phyloP scores from a whole-genome alignment of 768 basidiomycete genomes.

The Rhodotorula graminis region DNA sequence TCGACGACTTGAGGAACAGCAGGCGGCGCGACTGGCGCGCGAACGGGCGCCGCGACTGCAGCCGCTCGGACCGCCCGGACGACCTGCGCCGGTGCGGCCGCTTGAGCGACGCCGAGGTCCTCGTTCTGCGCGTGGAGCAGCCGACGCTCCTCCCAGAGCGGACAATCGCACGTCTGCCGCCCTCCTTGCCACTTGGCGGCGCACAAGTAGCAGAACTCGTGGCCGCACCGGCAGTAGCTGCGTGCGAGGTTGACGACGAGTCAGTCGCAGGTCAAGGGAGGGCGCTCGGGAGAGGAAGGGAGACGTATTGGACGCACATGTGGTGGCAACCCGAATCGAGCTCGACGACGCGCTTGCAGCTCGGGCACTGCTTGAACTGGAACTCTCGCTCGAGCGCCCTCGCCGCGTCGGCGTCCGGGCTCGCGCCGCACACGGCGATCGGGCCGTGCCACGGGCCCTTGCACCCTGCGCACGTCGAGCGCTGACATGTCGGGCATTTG shows the following conservation, averaged over 20 bases:
- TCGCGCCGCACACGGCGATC: slow-evolving; percentile 37
- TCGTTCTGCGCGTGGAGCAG: slow-evolving; percentile 34
- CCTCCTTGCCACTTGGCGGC: slow-evolving; percentile 59
- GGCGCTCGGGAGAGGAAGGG: no score
- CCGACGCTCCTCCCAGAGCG: slow-evolving; percentile 61
- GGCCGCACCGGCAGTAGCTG: slow-evolving; percentile 53
- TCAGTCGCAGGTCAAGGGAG: no score
- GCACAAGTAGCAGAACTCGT: slow-evolving; percentile 65
- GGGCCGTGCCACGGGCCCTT: slow-evolving; percentile 15
- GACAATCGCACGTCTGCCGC: slow-evolving; percentile 60
- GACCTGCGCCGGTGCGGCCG: slow-evolving; percentile 49
- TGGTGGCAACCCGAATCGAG: slow-evolving; percentile 60
- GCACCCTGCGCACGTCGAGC: slow-evolving; percentile 4
- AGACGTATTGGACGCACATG: slow-evolving; percentile 46
- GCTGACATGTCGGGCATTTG: neutral
- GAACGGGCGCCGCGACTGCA: slow-evolving; percentile 12
- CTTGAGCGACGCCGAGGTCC: neutral
- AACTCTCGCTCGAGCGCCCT: slow-evolving; percentile 52
- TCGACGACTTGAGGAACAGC: slow-evolving; percentile 25
- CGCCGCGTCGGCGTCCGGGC: slow-evolving; percentile 51
- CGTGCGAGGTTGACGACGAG: neutral
- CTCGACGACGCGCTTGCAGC: slow-evolving; percentile 58
- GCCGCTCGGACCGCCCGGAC: slow-evolving; percentile 43
- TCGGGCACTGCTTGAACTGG: slow-evolving; percentile 63
- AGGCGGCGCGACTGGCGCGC: no score